Conservation (phyloP, 176 grass and related monocot species). For the Typha latifolia region DNA sequence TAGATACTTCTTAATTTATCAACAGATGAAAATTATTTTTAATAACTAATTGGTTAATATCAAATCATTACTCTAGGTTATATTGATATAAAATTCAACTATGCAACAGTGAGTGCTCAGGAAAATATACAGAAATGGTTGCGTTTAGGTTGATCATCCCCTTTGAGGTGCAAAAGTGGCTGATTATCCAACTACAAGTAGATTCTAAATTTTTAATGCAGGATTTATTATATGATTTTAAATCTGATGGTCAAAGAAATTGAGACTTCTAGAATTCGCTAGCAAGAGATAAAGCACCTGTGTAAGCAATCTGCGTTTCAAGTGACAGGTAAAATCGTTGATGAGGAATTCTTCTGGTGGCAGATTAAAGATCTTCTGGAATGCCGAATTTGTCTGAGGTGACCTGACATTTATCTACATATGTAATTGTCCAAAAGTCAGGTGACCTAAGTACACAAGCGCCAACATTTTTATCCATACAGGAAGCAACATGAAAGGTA, state of each 20-base stretch:
- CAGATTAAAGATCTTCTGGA: conserved; percentile 86
- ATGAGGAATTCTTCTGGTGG: conserved; percentile 95
- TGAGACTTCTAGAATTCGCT: background rate
- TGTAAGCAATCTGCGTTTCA: conserved; percentile 90
- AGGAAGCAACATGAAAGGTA: background rate
- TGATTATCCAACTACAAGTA: background rate
- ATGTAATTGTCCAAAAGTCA: conserved; percentile 10
- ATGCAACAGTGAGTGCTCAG: background rate
- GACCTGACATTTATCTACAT: conserved; percentile 87
- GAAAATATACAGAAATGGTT: background rate
- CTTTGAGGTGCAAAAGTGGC: background rate
- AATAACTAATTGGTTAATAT: too few species aligned
- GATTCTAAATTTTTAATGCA: background rate
- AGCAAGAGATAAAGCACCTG: conserved; percentile 36
- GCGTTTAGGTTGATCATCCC: background rate
- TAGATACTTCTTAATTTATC: too few species aligned
- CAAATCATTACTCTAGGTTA: too few species aligned
- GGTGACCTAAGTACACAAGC: background rate
- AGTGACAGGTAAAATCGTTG: conserved; percentile 97
- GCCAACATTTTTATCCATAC: background rate
- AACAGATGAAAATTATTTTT: too few species aligned
- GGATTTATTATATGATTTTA: background rate
- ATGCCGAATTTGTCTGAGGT: conserved; percentile 73
- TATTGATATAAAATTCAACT: background rate
- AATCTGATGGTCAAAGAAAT: background rate